Percentiles rank a stretch among this genome's conserved stretches.
Evolutionary conservation across 2,329 filamentous ascomycete genomes (phyloP).

Genomic region (Scleromitrula shiraiana): DNA sequence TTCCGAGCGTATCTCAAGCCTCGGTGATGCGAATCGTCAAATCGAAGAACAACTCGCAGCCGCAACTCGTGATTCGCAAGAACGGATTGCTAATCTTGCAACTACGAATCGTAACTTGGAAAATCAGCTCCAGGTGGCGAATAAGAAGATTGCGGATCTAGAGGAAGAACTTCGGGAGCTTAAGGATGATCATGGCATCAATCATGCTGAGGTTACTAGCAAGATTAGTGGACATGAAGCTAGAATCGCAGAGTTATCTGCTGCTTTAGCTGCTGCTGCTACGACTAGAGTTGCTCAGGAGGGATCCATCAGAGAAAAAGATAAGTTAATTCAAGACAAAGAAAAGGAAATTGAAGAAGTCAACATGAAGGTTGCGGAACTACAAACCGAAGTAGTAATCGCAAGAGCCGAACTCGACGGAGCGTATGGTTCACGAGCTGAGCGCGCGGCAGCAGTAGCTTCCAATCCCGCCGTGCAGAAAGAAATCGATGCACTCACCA

Average conservation of each 20-base stretch:
- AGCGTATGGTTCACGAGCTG: constrained; percentile 73
- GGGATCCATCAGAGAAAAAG: constrained; percentile 18
- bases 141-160: constrained; percentile 26
- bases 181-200: constrained; percentile 23
- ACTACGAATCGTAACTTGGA: constrained; percentile 3
- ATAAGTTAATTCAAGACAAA: constrained; percentile 28
- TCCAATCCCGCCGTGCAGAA: constrained; percentile 49
- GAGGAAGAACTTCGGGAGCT: constrained; percentile 28
- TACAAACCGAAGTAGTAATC: constrained; percentile 78
- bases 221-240: constrained; percentile 24
- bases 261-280: constrained; percentile 20
- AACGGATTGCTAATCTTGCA: constrained; percentile 3
- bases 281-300: constrained; percentile 19
- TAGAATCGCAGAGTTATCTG: constrained; percentile 21
- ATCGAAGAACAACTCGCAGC: constrained; percentile 2
- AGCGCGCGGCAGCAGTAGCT: constrained; percentile 59
- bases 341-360: constrained; percentile 45
- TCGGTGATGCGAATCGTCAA: neutral
- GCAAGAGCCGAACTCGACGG: constrained; percentile 86
- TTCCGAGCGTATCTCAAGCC: constrained; percentile 2
- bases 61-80: constrained; percentile 4
- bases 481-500: constrained; percentile 48
- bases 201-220: constrained; percentile 24
- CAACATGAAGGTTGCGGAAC: constrained; percentile 55
- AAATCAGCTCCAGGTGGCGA: constrained; percentile 14